Evolutionary conservation across 257 asterid species (phyloP).

Genomic region (Nicotiana tomentosiformis): DNA sequence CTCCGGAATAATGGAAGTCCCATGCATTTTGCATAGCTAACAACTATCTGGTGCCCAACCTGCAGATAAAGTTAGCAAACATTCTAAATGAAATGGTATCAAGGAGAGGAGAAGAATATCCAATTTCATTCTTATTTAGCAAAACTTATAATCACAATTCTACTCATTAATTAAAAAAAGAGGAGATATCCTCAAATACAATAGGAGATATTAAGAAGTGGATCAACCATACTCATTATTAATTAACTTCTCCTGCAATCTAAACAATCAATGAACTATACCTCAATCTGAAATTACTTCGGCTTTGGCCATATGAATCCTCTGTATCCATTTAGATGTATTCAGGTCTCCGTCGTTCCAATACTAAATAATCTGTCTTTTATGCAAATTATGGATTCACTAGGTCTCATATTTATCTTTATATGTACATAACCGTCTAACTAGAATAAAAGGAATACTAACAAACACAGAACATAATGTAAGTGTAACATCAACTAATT

Average conservation of each 20-base stretch:
- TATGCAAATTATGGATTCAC: background rate
- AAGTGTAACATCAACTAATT: too few relatives aligned
- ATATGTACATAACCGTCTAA: background rate
- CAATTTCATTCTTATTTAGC: background rate
- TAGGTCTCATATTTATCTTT: background rate
- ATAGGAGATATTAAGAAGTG: background rate
- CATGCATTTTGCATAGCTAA: constrained; percentile 84
- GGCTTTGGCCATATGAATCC: background rate
- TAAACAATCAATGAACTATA: background rate
- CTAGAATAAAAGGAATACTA: background rate
- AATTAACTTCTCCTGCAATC: background rate
- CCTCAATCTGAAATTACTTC: background rate
- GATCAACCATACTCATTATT: background rate
- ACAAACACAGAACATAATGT: background rate
- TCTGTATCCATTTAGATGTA: background rate
- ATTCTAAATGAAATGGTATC: background rate
- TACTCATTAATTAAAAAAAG: background rate
- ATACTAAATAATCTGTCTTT: background rate
- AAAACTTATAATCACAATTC: background rate
- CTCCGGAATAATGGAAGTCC: constrained; percentile 90
- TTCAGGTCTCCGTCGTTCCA: background rate
- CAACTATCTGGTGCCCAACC: constrained; percentile 95
- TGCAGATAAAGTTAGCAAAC: constrained; percentile 23
- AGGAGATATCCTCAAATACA: background rate
- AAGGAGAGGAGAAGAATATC: background rate